Evolutionary conservation across 176 grass and related monocot species (phyloP).

Genomic region (Cocos nucifera): DNA sequence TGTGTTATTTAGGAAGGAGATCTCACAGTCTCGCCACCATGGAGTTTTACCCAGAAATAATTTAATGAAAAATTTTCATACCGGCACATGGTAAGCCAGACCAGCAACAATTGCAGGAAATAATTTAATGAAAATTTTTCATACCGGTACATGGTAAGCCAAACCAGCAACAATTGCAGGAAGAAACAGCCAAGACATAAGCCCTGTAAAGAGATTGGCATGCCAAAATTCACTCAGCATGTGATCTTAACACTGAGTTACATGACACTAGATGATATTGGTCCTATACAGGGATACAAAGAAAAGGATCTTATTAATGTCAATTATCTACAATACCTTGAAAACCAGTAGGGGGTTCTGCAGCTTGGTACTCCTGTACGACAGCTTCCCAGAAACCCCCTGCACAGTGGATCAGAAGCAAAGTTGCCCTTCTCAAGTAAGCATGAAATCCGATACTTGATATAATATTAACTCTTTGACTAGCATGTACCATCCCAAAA

Average conservation of each 20-base stretch:
- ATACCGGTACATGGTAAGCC: constrained; percentile 73
- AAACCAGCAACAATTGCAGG: constrained; percentile 63
- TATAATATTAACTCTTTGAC: too few species aligned
- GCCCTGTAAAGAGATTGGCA: constrained; percentile 34
- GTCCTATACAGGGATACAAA: background rate
- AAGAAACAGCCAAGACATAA: constrained; percentile 92
- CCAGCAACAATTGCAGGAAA: constrained; percentile 59
- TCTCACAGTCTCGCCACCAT: too few species aligned
- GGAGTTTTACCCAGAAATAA: too few species aligned
- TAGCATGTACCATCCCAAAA: too few species aligned
- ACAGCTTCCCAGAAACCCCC: constrained; percentile 56
- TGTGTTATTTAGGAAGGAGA: too few species aligned
- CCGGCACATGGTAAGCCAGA: constrained; percentile 67
- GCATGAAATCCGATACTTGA: too few species aligned
- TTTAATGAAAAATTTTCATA: constrained; percentile 17
- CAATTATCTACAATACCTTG: constrained; percentile 40
- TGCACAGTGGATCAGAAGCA: too few species aligned
- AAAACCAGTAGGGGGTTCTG: constrained; percentile 76
- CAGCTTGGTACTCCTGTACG: constrained; percentile 60
- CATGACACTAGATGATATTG: background rate
- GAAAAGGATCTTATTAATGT: background rate
- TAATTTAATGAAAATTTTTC: background rate
- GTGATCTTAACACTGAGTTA: background rate
- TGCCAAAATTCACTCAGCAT: background rate
- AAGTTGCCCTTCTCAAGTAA: too few species aligned